Percentiles rank a stretch among this genome's conserved stretches.
Conservation (phyloP, 768 basidiomycete genomes). For the Pholiota conissans region DNA sequence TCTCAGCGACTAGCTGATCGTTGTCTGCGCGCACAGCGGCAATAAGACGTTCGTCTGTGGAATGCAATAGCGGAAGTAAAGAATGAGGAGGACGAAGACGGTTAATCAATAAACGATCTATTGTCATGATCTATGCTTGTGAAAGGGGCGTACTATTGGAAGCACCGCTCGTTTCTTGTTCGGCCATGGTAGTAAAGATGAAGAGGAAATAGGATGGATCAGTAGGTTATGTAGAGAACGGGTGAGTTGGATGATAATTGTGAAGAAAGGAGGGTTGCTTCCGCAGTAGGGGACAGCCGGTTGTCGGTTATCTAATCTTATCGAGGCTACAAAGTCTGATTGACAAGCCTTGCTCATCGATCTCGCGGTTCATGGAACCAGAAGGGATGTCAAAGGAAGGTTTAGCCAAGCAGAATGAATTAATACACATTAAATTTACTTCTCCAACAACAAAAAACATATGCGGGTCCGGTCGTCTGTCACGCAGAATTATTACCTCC, state of each 20-base stretch:
- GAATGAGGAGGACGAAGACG: not conserved
- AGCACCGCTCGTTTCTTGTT: slow-evolving; percentile 14
- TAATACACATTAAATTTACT: too few relatives aligned
- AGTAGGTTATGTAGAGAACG: not conserved
- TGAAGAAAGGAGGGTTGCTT: not conserved
- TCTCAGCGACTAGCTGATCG: slow-evolving; percentile 61
- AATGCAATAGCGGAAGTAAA: not conserved
- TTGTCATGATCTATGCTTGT: not conserved
- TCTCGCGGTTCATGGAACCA: too few relatives aligned
- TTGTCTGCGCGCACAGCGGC: slow-evolving; percentile 75
- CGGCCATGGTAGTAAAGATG: slow-evolving; percentile 4
- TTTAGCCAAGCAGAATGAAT: too few relatives aligned
- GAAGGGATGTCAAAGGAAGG: too few relatives aligned
- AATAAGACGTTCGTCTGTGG: slow-evolving; percentile 69
- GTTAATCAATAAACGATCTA: slow-evolving; percentile 5
- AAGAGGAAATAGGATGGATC: not conserved
- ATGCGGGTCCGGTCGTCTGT: too few relatives aligned
- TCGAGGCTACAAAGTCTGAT: too few relatives aligned
- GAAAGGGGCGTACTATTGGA: slow-evolving; percentile 14
- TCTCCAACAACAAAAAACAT: too few relatives aligned
- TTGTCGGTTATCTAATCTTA: slow-evolving; percentile 4
- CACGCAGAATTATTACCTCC: not conserved
- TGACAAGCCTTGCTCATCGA: too few relatives aligned
- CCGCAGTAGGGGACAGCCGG: not conserved
- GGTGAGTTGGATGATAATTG: not conserved